Conservation (phyloP, 805 yeast species). For the Metschnikowia cubensis region DNA sequence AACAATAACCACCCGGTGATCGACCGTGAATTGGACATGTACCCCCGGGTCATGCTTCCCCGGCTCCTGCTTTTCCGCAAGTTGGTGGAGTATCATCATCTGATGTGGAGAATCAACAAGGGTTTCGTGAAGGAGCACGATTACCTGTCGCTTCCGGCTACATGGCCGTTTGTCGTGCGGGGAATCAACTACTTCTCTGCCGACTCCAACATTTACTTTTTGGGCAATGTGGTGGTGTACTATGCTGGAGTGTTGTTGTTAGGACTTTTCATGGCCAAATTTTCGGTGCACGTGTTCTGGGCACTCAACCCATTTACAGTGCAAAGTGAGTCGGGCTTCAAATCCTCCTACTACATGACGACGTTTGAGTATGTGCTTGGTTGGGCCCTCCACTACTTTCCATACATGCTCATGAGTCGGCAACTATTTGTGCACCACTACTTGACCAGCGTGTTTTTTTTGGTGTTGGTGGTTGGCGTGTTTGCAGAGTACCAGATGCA, state of each 20-base stretch:
- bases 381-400: constrained; percentile 54
- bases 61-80: constrained; percentile 46
- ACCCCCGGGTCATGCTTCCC: constrained; percentile 22
- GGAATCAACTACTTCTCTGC: constrained; percentile 60
- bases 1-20: constrained; percentile 53
- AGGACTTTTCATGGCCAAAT: constrained; percentile 21
- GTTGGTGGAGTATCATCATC: constrained; percentile 51
- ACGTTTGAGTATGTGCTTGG: constrained; percentile 47
- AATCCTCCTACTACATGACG: constrained; percentile 18
- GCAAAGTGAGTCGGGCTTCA: constrained; percentile 13
- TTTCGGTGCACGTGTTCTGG: constrained; percentile 19
- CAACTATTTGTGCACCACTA: constrained; percentile 45
- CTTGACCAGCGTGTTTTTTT: constrained; percentile 48
- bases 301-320: constrained; percentile 30
- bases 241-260: constrained; percentile 40
- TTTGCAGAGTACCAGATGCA: constrained; percentile 39
- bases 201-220: constrained; percentile 46
- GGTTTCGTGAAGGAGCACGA: constrained; percentile 46
- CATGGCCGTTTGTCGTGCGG: constrained; percentile 59
- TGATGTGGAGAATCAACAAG: constrained; percentile 49
- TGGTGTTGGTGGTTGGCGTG: constrained; percentile 43
- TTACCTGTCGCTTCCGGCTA: constrained; percentile 39
- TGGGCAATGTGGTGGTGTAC: constrained; percentile 64
- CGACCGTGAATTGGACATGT: constrained; percentile 17
- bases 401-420: constrained; percentile 44